phyloP scores from a whole-genome alignment of 2,329 filamentous ascomycete genomes.

The Fusarium gaditjirri region DNA sequence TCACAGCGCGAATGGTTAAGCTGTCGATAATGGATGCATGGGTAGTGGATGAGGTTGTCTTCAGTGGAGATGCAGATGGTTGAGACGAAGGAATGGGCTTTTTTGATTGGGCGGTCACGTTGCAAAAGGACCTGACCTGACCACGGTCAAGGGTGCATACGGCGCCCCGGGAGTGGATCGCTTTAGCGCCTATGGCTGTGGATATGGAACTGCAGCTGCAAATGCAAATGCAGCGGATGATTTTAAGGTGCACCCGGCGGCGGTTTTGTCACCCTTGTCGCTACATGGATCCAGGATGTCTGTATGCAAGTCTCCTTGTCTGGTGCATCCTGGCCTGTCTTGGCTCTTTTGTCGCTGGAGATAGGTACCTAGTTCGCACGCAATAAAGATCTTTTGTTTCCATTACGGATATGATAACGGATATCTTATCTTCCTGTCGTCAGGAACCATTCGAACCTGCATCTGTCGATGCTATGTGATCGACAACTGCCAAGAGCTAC shows the following conservation, averaged over 20 bases:
- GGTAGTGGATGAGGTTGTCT: slow-evolving; percentile 35
- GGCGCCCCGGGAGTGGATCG: slow-evolving; percentile 43
- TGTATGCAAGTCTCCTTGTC: slow-evolving; percentile 22
- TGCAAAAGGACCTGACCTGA: slow-evolving; percentile 43
- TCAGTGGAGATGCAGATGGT: slow-evolving; percentile 24
- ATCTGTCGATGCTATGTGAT: slow-evolving; percentile 25
- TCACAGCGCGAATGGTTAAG: slow-evolving; percentile 28
- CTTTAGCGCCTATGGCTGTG: slow-evolving; percentile 39
- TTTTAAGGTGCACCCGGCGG: slow-evolving; percentile 46
- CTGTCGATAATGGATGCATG: slow-evolving; percentile 35
- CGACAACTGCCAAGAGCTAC: slow-evolving; percentile 14
- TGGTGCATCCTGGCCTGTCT: slow-evolving; percentile 17
- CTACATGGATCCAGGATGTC: slow-evolving; percentile 6
- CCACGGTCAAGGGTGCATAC: slow-evolving; percentile 21
- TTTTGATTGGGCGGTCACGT: slow-evolving; percentile 20
- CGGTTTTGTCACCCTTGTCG: slow-evolving; percentile 37
- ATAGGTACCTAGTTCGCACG: slow-evolving; percentile 31
- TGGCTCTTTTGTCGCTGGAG: slow-evolving; percentile 34
- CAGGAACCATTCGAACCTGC: slow-evolving; percentile 30
- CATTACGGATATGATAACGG: slow-evolving; percentile 39
- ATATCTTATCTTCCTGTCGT: slow-evolving; percentile 39
- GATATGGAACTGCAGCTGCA: not conserved
- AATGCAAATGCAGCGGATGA: slow-evolving; percentile 41
- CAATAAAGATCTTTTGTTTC: slow-evolving; percentile 41
- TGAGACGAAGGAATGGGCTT: slow-evolving; percentile 4